Evolutionary conservation across 257 asterid species (phyloP), one percentile per base, ranked within the genome.

Genomic region (Thymus quinquecostatus): DNA sequence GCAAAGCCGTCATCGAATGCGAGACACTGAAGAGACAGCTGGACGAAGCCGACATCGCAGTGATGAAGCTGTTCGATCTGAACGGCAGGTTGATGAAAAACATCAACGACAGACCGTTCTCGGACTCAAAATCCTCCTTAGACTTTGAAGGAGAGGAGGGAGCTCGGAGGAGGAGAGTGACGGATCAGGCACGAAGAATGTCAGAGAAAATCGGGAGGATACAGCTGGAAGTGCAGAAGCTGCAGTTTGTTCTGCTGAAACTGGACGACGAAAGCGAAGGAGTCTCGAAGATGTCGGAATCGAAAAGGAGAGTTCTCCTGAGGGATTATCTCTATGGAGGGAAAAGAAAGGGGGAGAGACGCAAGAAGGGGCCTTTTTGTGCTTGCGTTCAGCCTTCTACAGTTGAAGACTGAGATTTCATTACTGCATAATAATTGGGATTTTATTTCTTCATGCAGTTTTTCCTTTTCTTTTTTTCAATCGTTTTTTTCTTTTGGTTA

Each of bases 11-110:
- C 14, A 79, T 84, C 11, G 96, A 95, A 72, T 87, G 87, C 9
- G 98, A 90, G 67, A 82, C 88, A 0, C 69, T 95, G 12, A 90
- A 87, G 81, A 88, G 82, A 49, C 96, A 95, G 85, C 89, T 95
- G n/a, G 89, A 82, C 40, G 98, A 92, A 83, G 92, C 97, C 50
- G 94, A 95, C 61, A 48, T 82, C 13, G 75, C 91, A 10, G 74
- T 92, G 67, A 55, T 84, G 83, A 90, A 88, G 85, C 66, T 95
- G 77, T 86, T 87, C 62, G 96, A 95, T 65, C 83, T 86, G 64
- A 90, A 86, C 41, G 89, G 85, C 32, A 87, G 85, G 68, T 64
- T 95, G 84, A 82, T 61, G 82, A 92, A 89, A 69, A 88, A 60
- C 55, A 61, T 90, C 2, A 96, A 92, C 43, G 87, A 81, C 53